These are phyloP conservation scores for Beauveria pseudobassiana DNA, from an alignment of 2,329 filamentous ascomycete species.

Conservation along the genomic window DNA sequence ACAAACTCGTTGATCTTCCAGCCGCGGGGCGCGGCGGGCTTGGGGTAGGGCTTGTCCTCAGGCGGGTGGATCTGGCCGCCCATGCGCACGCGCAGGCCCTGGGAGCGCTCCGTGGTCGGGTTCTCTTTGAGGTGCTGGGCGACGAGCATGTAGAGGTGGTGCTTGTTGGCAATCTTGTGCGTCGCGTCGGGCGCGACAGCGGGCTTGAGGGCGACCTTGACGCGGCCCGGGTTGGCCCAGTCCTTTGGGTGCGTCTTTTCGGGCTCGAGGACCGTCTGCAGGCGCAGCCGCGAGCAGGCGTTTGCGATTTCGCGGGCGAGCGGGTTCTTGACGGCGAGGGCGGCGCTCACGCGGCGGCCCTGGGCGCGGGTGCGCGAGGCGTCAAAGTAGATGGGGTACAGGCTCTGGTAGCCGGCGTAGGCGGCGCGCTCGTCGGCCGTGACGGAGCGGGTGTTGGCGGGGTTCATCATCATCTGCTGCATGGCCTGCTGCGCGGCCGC, in stretches of 20 bases:
- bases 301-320: constrained; percentile 83
- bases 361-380: constrained; percentile 63
- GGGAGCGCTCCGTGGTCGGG: constrained; percentile 63
- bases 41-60: constrained; percentile 59
- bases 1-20: constrained; percentile 85
- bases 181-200: constrained; percentile 21
- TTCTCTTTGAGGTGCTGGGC: constrained; percentile 68
- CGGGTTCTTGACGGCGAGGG: constrained; percentile 73
- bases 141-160: constrained; percentile 79
- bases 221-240: constrained; percentile 92
- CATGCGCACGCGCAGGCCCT: constrained; percentile 64
- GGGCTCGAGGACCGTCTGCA: constrained; percentile 76
- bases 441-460: constrained; percentile 20
- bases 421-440: constrained; percentile 40
- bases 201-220: constrained; percentile 66
- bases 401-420: constrained; percentile 74
- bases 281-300: constrained; percentile 66
- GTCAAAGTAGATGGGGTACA: constrained; percentile 97
- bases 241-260: constrained; percentile 92
- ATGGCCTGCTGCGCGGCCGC: constrained; percentile 21
- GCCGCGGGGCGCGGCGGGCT: constrained; percentile 70
- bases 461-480: constrained; percentile 16
- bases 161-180: constrained; percentile 61
- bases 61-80: constrained; percentile 60
- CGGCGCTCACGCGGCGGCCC: constrained; percentile 68